Evolutionary conservation across 2,329 filamentous ascomycete genomes (phyloP), one percentile per base, ranked within the genome.

Genomic region (Pestalotiopsis sp.): DNA sequence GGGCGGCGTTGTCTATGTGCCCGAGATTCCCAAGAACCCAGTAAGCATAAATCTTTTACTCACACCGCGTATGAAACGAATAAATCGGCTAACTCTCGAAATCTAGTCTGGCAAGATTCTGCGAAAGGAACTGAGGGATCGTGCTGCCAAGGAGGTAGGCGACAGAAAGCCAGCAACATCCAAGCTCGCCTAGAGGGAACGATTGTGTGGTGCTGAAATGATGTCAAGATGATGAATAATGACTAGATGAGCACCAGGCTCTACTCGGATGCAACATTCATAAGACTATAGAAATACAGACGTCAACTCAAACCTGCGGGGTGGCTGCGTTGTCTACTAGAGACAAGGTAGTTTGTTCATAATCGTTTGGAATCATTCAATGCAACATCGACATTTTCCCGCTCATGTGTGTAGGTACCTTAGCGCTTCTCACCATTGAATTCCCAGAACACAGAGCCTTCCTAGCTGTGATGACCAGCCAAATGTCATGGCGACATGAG

Each of bases 21-120:
- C 92, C 58, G 82, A 81, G 4, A 90, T 94, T 64, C 92, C 92
- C 2, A 92, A 91, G 82, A 92, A 91, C 72, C 89, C 89, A 49
- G 88, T 90, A 75, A 77, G 84, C 80, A 62, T 45, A 31, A 41
- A 9, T 38, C 6, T 36, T 12, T 52, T n/a, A 14, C 11, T 27
- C 36, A 3, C 31, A 7, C 11, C 31, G 45, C 14, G 20, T 9
- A 9, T 58, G n/a, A 9, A n/a, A 5, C 23, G 38, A 25, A 57
- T 41, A 72, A 76, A 65, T 77, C 64, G 7, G 31, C 66, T 64
- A 49, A n/a, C 58, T 27, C 61, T 79, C 9, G 9, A n/a, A 13
- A 25, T 66, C 52, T 65, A 88, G 86, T 91, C 89, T 4, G 90
- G 90, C 12, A 92, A 92, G 80, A 91, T 92, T 67, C 75, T 92